phyloP scores from a whole-genome alignment of 352 stramenopile genomes.

The Globisporangium middletonii region DNA sequence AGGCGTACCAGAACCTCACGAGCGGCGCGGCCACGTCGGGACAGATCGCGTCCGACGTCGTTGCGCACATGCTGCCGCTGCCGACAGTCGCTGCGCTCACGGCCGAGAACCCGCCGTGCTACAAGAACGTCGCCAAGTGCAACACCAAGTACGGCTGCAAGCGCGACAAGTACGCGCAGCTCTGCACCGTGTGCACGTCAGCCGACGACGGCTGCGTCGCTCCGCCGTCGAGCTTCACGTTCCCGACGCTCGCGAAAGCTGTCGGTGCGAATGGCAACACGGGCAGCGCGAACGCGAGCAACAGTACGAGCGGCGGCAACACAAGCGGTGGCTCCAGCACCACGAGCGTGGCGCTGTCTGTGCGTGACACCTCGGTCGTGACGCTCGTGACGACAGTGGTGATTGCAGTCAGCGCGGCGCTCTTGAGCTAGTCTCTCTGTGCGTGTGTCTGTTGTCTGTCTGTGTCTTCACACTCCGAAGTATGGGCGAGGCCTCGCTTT shows the following conservation, averaged over 20 bases:
- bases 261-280: constrained; percentile 43
- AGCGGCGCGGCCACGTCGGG: constrained; percentile 29
- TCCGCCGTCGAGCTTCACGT: constrained; percentile 37
- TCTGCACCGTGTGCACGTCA: constrained; percentile 56
- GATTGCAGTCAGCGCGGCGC: neutral
- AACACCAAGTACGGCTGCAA: constrained; percentile 46
- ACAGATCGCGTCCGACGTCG: constrained; percentile 22
- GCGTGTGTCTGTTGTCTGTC: no score
- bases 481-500: no score
- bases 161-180: constrained; percentile 52
- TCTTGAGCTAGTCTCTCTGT: neutral
- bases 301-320: constrained; percentile 3
- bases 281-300: constrained; percentile 20
- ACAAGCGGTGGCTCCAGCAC: constrained; percentile 1
- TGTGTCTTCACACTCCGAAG: no score
- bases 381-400: neutral
- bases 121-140: constrained; percentile 56
- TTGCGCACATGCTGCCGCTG: constrained; percentile 46
- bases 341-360: neutral
- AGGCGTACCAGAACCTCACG: constrained; percentile 49
- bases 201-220: constrained; percentile 33
- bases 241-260: constrained; percentile 41
- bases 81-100: constrained; percentile 39
- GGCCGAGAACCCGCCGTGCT: constrained; percentile 58
- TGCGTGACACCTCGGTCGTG: neutral